Base-by-base conservation (phyloP, 306 rosid species). In the Abrus pulchellus region DNA sequence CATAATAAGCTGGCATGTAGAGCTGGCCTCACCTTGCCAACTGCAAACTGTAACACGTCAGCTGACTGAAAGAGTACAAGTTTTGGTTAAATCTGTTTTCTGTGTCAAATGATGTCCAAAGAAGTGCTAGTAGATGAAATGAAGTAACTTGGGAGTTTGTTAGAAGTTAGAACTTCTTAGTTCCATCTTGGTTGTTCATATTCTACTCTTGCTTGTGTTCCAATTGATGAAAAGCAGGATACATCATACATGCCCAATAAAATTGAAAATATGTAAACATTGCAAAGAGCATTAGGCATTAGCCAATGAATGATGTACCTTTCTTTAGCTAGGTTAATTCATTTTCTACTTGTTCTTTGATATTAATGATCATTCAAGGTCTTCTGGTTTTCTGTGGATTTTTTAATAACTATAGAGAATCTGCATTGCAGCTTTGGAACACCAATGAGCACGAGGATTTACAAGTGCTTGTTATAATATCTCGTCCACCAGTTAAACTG, bases 401-500 rank as follows among this genome's bases (percentile, higher is more conserved):
- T 48, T 67, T 77, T 53, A 64, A 57, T 82, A 59, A 77, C 40
- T 74, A 30, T 74, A 57, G 64, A 49, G 52, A 69, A 68, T 78
- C 60, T 69, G 73, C 32, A 2, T 89, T 85, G 78, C 93, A 95
- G 99, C 77, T 95, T 47, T 82, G 83, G 91, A 95, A 95, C 80
- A 86, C 96, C 41, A 86, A 95, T 73, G 92, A 86, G 77, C 83
- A 85, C 0, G 94, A 91, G 83, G 99, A 95, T 85, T 83, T 95
- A 85, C 97, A 93, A 84, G 63, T 90, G 81, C 94, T 95, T 49
- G 97, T 82, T 49, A 74, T 87, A 80, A 86, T 93, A 83, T 93
- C 99, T 64, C 93, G 98, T 72, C 97, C 99, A 0, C 98, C 99
- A 0, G 77, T 86, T 79, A 95, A 93, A 89, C 91, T 89, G 99